Conservation (phyloP, 208 protist species). For the Crithidia acanthocephali region DNA sequence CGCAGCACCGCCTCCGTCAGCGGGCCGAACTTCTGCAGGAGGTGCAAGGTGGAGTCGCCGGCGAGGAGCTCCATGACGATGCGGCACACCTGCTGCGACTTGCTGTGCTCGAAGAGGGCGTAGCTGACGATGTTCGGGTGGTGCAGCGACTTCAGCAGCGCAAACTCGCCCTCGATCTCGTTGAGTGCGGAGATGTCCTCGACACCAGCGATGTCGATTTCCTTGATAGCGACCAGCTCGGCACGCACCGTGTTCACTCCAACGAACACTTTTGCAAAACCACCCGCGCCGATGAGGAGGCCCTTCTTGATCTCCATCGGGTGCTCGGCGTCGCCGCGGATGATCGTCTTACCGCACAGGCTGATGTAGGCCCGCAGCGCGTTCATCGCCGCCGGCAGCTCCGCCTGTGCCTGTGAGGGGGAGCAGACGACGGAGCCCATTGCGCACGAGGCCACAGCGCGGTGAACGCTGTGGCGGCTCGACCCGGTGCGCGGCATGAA, state of each 20-base stretch:
- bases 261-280: slow-evolving; percentile 86
- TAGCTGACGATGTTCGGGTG: slow-evolving; percentile 93
- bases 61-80: slow-evolving; percentile 91
- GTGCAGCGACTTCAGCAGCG: slow-evolving; percentile 74
- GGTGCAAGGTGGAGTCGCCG: slow-evolving; percentile 80
- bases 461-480: slow-evolving; percentile 22
- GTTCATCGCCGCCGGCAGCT: slow-evolving; percentile 57
- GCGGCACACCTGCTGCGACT: slow-evolving; percentile 84
- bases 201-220: slow-evolving; percentile 83
- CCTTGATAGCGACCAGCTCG: slow-evolving; percentile 90
- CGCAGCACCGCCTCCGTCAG: slow-evolving; percentile 82
- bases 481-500: slow-evolving; percentile 13
- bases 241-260: slow-evolving; percentile 84
- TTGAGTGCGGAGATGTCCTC: slow-evolving; percentile 73
- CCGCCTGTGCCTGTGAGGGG: slow-evolving; percentile 38
- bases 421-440: slow-evolving; percentile 31
- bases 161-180: slow-evolving; percentile 87
- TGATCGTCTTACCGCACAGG: slow-evolving; percentile 70
- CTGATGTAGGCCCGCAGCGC: slow-evolving; percentile 59
- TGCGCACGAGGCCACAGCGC: slow-evolving; percentile 32
- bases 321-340: slow-evolving; percentile 60
- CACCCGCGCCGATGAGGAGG: slow-evolving; percentile 76
- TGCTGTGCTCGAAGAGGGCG: slow-evolving; percentile 87
- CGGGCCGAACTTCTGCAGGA: slow-evolving; percentile 84
- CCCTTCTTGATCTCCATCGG: slow-evolving; percentile 78